Evolutionary conservation across 768 basidiomycete genomes (phyloP).

Genomic region (Mrakia frigida): DNA sequence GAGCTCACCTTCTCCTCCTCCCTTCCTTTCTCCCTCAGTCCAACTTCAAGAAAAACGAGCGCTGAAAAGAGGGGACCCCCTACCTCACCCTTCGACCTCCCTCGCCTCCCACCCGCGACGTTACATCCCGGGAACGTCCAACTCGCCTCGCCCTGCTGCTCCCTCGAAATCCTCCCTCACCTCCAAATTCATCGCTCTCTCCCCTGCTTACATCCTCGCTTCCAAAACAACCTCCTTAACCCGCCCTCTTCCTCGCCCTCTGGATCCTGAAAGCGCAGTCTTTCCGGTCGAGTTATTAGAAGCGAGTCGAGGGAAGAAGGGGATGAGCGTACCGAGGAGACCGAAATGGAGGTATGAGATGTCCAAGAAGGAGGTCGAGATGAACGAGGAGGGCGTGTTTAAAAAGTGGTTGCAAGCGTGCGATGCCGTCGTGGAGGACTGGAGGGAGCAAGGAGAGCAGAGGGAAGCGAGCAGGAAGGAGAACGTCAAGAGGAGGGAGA

Average conservation of each 20-base stretch:
- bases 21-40: slow-evolving; percentile 45
- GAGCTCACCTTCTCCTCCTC: neutral
- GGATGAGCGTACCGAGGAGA: slow-evolving; percentile 57
- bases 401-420: slow-evolving; percentile 66
- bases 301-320: slow-evolving; percentile 34
- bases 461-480: neutral
- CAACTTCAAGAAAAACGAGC: slow-evolving; percentile 74
- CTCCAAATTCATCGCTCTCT: slow-evolving; percentile 1
- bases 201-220: slow-evolving; percentile 35
- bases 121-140: slow-evolving; percentile 1
- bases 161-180: neutral
- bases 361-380: slow-evolving; percentile 82
- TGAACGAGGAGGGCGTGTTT: slow-evolving; percentile 80
- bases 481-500: too few relatives aligned
- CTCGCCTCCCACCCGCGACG: neutral
- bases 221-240: slow-evolving; percentile 40
- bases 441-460: slow-evolving; percentile 6
- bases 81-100: slow-evolving; percentile 10
- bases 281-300: slow-evolving; percentile 36
- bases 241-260: slow-evolving; percentile 37
- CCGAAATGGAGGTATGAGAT: slow-evolving; percentile 85
- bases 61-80: slow-evolving; percentile 67
- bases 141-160: neutral
- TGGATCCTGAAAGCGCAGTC: slow-evolving; percentile 33
- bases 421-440: slow-evolving; percentile 12